Percentiles rank a stretch among this genome's conserved stretches.
phyloP scores from a whole-genome alignment of 129 eudicot species.

The Gnaphalium uliginosum region DNA sequence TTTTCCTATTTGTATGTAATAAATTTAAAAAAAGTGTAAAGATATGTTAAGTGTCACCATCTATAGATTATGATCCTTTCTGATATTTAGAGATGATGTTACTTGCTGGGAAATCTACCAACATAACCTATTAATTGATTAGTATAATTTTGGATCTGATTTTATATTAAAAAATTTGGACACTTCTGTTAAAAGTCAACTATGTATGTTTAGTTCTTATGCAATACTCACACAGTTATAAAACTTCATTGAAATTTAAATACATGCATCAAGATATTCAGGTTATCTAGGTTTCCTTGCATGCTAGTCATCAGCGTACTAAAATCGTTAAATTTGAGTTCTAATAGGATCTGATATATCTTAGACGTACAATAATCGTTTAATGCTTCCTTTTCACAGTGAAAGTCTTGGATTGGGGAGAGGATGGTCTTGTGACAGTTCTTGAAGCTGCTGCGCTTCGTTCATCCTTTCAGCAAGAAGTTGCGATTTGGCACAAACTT shows the following conservation, averaged over 20 bases:
- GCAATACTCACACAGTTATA: not conserved
- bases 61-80: not conserved
- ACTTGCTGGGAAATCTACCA: not conserved
- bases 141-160: no score
- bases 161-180: no score
- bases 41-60: not conserved
- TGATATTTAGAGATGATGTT: not conserved
- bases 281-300: not conserved
- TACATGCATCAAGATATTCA: not conserved
- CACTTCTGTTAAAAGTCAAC: not conserved
- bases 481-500: constrained; percentile 80
- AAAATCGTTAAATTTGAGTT: not conserved
- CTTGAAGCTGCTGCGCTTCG: constrained; percentile 59
- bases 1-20: not conserved
- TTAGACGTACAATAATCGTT: not conserved
- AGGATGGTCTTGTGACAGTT: constrained; percentile 55
- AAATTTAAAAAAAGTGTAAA: not conserved
- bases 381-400: constrained; percentile 30
- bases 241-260: not conserved
- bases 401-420: constrained; percentile 84
- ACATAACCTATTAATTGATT: not conserved
- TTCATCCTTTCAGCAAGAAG: constrained; percentile 59
- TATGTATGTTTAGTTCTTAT: no score
- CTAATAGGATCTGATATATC: not conserved
- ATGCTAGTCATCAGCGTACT: not conserved